These are phyloP conservation scores for Wickerhamiella occidentalis DNA, from an alignment of 805 yeast genomes.

Conservation along the genomic window DNA sequence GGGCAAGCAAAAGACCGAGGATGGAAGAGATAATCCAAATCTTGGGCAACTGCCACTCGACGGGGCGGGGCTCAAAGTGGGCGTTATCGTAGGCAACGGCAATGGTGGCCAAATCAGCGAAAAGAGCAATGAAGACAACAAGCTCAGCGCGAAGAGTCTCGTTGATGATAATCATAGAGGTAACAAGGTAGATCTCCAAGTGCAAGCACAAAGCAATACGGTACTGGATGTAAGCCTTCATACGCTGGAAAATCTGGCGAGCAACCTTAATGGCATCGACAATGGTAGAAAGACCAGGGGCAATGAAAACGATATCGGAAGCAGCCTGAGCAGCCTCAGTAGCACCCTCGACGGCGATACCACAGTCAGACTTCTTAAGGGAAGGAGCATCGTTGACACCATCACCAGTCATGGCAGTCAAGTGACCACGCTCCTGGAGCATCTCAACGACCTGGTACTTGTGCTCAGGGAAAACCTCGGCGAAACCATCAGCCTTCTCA, in stretches of 20 bases:
- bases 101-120: conserved; percentile 94
- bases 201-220: conserved; percentile 93
- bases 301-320: conserved; percentile 90
- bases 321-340: conserved; percentile 96
- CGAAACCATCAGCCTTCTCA: conserved; percentile 97
- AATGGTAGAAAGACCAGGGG: conserved; percentile 91
- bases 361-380: conserved; percentile 88
- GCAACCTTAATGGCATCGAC: conserved; percentile 91
- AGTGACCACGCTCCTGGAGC: conserved; percentile 89
- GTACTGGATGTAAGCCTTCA: conserved; percentile 96
- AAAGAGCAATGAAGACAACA: conserved; percentile 90
- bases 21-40: conserved; percentile 92
- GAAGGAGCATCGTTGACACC: conserved; percentile 99
- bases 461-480: conserved; percentile 98
- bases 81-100: conserved; percentile 97
- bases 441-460: conserved; percentile 92
- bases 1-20: conserved; percentile 74
- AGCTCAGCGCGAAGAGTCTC: conserved; percentile 75
- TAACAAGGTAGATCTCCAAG: conserved; percentile 86
- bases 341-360: conserved; percentile 98
- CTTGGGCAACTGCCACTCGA: conserved; percentile 95
- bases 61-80: conserved; percentile 86
- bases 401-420: conserved; percentile 99
- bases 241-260: conserved; percentile 97
- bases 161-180: conserved; percentile 91